Base-by-base conservation (phyloP, 2,329 filamentous ascomycete species). In the Dothistroma septosporum region DNA sequence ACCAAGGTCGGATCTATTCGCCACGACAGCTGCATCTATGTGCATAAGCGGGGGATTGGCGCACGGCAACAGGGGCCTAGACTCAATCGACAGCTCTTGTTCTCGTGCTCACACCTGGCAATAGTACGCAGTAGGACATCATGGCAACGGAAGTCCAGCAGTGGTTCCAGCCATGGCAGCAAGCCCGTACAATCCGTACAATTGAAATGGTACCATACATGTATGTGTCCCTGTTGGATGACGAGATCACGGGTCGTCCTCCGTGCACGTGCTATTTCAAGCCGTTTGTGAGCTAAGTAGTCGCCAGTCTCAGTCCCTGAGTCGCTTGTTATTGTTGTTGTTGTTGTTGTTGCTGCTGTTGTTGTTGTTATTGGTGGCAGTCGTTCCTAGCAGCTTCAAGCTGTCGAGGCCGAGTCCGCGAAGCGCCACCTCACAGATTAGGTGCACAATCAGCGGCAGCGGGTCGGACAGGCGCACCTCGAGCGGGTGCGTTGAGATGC, bases 401-500 rank as follows among this genome's bases (percentile, higher is more conserved):
- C n/a, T 19, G 53, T 49, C 55, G 55, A 57, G 46, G 33, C 55
- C 55, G 37, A 48, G 37, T 33, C 24, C 31, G 28, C 44, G 24
- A 31, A 49, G 41, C 55, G 44, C 55, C 41, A 50, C 55, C 24
- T 22, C 47, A 14, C 28, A 12, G 35, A 48, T 49, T 48, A 19
- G 44, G 46, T 46, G 19, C 44, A 46, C 16, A 19, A 37, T 35
- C 41, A 35, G 9, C 41, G 41, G 41, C 19, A 32, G 47, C 44
- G 55, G 44, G 4, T 57, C 55, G 55, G 55, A 57, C 49, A 50
- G 57, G 24, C 37, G 57, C 57, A 35, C 12, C 54, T 28, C 37
- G 19, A 56, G 44, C 41, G n/a, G n/a, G 37, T 33, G 54, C 50
- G n/a, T 53, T 21, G 11, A 35, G 7, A n/a, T 19, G 41, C 41